Evolutionary conservation across 2,329 filamentous ascomycete genomes (phyloP), one percentile per base, ranked within the genome.

Genomic region (Clarireedia hainanense): DNA sequence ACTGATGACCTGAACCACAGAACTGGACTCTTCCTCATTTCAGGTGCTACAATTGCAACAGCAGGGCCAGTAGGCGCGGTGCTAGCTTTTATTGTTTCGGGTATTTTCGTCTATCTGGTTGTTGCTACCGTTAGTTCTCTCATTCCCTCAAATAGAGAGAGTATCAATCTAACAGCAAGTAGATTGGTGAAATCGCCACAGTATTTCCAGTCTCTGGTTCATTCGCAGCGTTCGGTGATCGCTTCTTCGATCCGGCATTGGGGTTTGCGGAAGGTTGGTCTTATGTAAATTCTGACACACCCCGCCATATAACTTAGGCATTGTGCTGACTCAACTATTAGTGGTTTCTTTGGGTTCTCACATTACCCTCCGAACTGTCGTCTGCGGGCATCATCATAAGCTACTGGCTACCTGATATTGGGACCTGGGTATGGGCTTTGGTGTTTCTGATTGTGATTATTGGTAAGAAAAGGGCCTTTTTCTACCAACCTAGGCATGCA

Each of bases 211-310:
- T 50, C 4, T 50, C 36, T 5, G 86, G 86, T 4, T 83, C 84
- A 0, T 89, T 90, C 63, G 82, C 83, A n/a, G 81, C 80, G 9
- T 78, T 89, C 37, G 83, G 83, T 0, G 82, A 86, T 61, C 78
- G 87, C 9, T 85, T 90, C 61, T 81, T 88, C 36, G 85, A 88
- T 67, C 81, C 82, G 64, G 84, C 84, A 0, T 84, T 88, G 63
- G 81, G 80, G 7, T 81, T 85, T 42, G 84, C 83, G 1, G 76
- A 88, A 0, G 85, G 85, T 5, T 65, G 68, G 61, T 63, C 67
- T 27, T 67, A 69, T 56, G 69, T 46, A 24, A 15, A 15, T 43
- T 43, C 9, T 10, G 17, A 17, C 14, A 5, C 15, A 17, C n/a
- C 20, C 9, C 5, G 40, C 5, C 9, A 20, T 17, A 2, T 42